Percentiles rank a stretch among this genome's conserved stretches.
phyloP scores from a whole-genome alignment of 2,329 filamentous ascomycete species.

The Trichoderma cornu-damae region DNA sequence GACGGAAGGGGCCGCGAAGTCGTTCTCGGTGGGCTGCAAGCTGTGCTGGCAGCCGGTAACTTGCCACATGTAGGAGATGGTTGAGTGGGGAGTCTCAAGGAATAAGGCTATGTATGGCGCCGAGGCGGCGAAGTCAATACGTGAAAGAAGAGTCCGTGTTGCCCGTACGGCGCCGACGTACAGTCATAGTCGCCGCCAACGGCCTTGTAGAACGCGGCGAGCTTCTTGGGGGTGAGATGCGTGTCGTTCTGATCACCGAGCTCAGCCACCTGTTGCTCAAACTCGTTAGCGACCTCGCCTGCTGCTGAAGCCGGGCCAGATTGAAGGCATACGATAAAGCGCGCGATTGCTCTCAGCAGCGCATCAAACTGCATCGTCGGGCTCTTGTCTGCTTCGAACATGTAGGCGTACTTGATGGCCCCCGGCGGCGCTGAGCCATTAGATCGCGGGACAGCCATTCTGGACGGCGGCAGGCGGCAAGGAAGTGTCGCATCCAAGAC shows the following conservation, averaged over 20 bases:
- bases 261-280: conserved; percentile 44
- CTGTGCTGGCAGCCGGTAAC: conserved; percentile 86
- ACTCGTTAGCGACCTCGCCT: conserved; percentile 20
- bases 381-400: conserved; percentile 64
- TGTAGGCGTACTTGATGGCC: conserved; percentile 53
- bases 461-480: conserved; percentile 7
- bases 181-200: conserved; percentile 72
- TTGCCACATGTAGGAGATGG: conserved; percentile 88
- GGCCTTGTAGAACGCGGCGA: conserved; percentile 70
- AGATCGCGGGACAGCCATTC: conserved; percentile 25
- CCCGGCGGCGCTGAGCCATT: conserved; percentile 24
- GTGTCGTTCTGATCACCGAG: conserved; percentile 53
- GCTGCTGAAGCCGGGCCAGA: not conserved
- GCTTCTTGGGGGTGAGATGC: conserved; percentile 59
- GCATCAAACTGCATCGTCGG: conserved; percentile 63
- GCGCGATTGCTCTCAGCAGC: conserved; percentile 62
- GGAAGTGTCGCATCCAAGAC: conserved; percentile 13
- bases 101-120: conserved; percentile 59
- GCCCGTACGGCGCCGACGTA: conserved; percentile 29
- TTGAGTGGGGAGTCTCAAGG: conserved; percentile 63
- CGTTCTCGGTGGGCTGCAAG: conserved; percentile 67
- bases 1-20: conserved; percentile 70
- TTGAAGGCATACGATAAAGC: conserved; percentile 59
- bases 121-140: conserved; percentile 5
- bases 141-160: not conserved